Evolutionary conservation across 2,329 filamentous ascomycete genomes (phyloP).

Genomic region (Trichoderma lentiforme): DNA sequence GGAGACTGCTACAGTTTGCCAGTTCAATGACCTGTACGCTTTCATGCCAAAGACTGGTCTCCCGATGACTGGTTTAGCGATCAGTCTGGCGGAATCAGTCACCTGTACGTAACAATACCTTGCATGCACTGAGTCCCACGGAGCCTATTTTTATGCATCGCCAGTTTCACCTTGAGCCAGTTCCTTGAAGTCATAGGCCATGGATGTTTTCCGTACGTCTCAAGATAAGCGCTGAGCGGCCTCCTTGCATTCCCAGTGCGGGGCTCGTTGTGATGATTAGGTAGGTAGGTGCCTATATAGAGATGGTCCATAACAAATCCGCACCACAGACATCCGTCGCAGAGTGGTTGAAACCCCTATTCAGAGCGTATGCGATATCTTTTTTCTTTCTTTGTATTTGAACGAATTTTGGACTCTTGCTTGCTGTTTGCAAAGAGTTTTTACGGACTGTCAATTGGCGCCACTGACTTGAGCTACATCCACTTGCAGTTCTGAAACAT

Average conservation of each 20-base stretch:
- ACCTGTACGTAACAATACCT: too few relatives aligned
- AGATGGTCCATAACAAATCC: background rate
- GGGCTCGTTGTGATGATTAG: background rate
- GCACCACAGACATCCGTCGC: background rate
- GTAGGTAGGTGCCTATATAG: background rate
- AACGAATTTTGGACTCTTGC: background rate
- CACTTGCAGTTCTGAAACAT: background rate
- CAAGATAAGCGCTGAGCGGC: too few relatives aligned
- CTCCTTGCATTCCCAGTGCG: background rate
- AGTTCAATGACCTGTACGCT: background rate
- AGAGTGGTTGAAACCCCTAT: background rate
- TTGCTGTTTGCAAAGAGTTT: background rate
- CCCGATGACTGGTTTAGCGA: background rate
- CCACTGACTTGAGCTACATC: background rate
- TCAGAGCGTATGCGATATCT: background rate
- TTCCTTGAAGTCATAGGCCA: too few relatives aligned
- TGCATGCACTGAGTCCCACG: too few relatives aligned
- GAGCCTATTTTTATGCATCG: too few relatives aligned
- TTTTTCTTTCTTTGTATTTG: background rate
- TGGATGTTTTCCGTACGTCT: too few relatives aligned
- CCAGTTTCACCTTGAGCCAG: too few relatives aligned
- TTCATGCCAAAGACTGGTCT: background rate
- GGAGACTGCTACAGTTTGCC: background rate
- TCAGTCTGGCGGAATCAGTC: background rate
- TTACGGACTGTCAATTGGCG: background rate